Base-by-base conservation (phyloP, 345 rosid genomes). In the Syzygium aqueum region DNA sequence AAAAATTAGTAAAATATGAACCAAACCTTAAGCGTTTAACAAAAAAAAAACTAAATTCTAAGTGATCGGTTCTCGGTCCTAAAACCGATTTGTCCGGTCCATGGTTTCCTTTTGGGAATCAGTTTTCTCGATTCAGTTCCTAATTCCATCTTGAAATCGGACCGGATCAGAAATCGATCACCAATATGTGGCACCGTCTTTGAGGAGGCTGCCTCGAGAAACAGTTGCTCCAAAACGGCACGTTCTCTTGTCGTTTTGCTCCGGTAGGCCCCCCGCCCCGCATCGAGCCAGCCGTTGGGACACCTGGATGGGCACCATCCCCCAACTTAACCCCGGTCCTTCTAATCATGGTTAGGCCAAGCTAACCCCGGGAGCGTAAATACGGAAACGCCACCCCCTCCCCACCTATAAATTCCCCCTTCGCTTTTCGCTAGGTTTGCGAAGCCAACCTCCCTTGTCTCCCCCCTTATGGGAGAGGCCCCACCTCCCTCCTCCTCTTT, bases 341-440 rank as follows among this genome's bases (percentile, higher is more conserved):
- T 22, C 77, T 77, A 89, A 92, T 91, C 90, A 86, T 87, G 88
- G 89, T 91, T 87, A 87, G 85, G 61, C 85, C 61, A 80, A 87
- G 14, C 16, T 40, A 49, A 86, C 11, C 77, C 15, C 5, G 11
- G 5, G 15, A 0, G 3, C 4, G n/a, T 57, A 90, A 84, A 90
- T 90, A 86, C 93, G 13, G 67, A 13, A 77, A 22, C 57, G 40
- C 90, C 95, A 92, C 73, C 61, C 1, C 3, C 51, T 12, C 30
- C 51, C 51, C 1, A 87, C 28, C 94, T 94, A 93, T 93, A 93
- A 92, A 94, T 91, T 27, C 40, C n/a, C 63, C 92, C 87, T 73
- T 92, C 23, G 94, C 93, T 88, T 95, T 90, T 77, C 92, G 92
- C 88, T 85, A 93, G 95, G 99, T 96, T 96, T 96, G 97, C 96